Base-by-base conservation (phyloP, 148 eudicot genomes). In the Fallopia convolvulus region DNA sequence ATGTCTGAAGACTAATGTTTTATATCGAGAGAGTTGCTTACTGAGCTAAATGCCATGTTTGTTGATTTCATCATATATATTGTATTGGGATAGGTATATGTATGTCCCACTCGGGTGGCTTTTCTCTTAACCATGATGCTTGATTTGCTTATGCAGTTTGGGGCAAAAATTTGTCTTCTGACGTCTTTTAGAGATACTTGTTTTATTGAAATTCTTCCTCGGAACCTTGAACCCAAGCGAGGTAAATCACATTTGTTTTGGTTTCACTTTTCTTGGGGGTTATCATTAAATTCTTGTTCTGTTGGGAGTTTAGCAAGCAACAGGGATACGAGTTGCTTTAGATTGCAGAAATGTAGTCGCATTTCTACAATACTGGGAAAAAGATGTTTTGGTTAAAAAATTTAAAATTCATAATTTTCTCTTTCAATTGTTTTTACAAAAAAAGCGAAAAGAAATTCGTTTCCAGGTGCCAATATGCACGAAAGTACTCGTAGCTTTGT, bases 161-260 rank as follows among this genome's bases (percentile, higher is more conserved):
- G 85, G 23, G 98, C 94, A 21, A 93, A 93, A 85, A 93, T 93
- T 73, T 93, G 97, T 79, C 97, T 93, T 73, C 79, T 91, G 83
- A 91, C 98, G 70, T 93, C 98, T 80, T 93, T 93, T 81, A 83
- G 98, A 84, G 98, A 93, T 66, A 90, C 97, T 18, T 90, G 97
- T 77, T 93, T 91, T 46, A 87, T 93, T 56, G 97, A 91, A 84
- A 93, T 91, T 78, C 76, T 82, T 85, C 98, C 97, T 11, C 92
- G 82, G 53, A 77, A 83, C 80, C 88, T 86, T 83, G 83, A 84
- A 71, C 93, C 91, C 52, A 79, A 81, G 79, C 86, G 91, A 89
- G 98, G 98, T 93, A 85, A 47, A 66, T 17, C 10, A 2, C 72
- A 39, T 14, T 39, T 8, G 39, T 39, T 15, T 33, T 68, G 70